Evolutionary conservation across 257 asterid species (phyloP), one percentile per base, ranked within the genome.

Genomic region (Buddleja alternifolia): DNA sequence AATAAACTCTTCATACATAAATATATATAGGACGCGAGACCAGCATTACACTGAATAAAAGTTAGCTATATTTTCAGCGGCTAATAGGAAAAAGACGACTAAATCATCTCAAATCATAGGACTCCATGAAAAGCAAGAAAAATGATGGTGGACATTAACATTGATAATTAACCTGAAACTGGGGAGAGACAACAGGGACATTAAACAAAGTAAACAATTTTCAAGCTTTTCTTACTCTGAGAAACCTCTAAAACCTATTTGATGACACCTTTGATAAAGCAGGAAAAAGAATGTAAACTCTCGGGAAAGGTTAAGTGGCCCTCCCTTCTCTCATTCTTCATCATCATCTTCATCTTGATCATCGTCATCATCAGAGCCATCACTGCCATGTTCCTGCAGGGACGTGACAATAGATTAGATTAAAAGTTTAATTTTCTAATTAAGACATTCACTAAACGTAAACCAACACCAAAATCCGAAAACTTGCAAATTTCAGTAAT

Each of bases 331-430:
- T 66, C 68, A 80, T 60, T 76, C 81, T 54, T 84, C 82, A 37
- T 68, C 85, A 41, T 74, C 86, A 3, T 77, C 85, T 0, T 78
- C 86, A n/a, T 83, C 82, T 3, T 67, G 84, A 0, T 77, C 86
- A 10, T 68, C 79, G 1, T 82, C 84, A 36, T 81, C 85, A 20
- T 90, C 96, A 57, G 90, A 77, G 45, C 81, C 92, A 21, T 80
- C 94, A 63, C 81, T 85, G 69, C 77, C 92, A 71, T 86, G 85
- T 23, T 77, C 89, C 95, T 87, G 78, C 74, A 75, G 25, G 2
- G 23, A 67, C 51, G 37, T 45, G 16, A 16, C 73, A 45, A 48
- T 24, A 6, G 47, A 14, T 67, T 24, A 16, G 63, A 41, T 10
- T 4, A 60, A 50, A 34, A 37, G n/a, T 7, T 39, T 16, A 59